phyloP scores from a whole-genome alignment of 306 rosid species.

The Hippophae gyantsensis region DNA sequence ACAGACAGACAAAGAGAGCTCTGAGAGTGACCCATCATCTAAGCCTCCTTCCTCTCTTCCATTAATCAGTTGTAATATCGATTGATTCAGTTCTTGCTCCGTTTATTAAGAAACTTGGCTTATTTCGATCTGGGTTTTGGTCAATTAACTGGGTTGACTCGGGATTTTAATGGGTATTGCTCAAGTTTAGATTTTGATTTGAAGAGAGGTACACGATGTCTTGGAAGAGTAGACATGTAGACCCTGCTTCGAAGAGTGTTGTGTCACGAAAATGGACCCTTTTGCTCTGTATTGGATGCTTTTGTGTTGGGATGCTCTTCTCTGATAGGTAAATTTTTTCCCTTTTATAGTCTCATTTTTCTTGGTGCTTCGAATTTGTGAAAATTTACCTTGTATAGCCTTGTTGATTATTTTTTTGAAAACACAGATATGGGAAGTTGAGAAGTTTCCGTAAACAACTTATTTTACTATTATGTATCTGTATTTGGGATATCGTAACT shows the following conservation, averaged over 20 bases:
- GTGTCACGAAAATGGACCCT: constrained; percentile 46
- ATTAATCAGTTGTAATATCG: no score
- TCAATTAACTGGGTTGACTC: constrained; percentile 19
- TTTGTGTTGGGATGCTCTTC: constrained; percentile 54
- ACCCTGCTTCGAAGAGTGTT: constrained; percentile 26
- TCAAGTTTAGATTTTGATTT: constrained; percentile 15
- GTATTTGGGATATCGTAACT: background rate
- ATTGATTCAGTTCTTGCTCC: background rate
- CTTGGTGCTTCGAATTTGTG: background rate
- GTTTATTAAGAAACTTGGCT: background rate
- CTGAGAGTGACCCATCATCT: no score
- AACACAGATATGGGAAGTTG: constrained; percentile 14
- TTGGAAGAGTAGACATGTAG: constrained; percentile 40
- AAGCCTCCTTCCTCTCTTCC: no score
- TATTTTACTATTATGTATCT: no score
- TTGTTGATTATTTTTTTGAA: background rate
- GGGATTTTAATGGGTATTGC: constrained; percentile 25
- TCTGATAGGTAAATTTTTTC: constrained; percentile 33
- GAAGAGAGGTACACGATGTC: constrained; percentile 20
- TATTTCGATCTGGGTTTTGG: constrained; percentile 17
- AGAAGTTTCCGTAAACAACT: background rate
- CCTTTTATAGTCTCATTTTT: background rate
- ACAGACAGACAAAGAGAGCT: background rate
- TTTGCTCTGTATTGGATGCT: constrained; percentile 40
- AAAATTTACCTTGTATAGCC: background rate